A percentile compares a stretch with the other conserved stretches of the same genome.
Conservation (phyloP, 1,284 basidiomycete genomes). For the Pholiota adiposa region DNA sequence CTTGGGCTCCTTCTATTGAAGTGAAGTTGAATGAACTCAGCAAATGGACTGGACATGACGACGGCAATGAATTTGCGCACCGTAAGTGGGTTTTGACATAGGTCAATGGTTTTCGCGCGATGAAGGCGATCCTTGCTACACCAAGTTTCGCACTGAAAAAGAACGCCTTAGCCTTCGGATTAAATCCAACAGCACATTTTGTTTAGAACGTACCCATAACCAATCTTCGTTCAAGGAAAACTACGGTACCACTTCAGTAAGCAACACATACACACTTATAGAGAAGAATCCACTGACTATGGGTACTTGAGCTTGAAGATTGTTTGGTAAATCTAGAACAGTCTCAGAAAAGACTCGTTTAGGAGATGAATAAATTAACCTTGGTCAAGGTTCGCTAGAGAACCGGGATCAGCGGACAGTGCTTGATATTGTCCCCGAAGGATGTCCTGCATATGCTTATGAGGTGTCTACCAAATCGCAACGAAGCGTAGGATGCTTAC, state of each 20-base stretch:
- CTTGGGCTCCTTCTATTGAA: constrained; percentile 90
- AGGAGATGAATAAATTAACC: constrained; percentile 37
- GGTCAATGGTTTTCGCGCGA: constrained; percentile 87
- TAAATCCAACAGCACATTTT: not conserved
- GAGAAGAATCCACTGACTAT: constrained; percentile 62
- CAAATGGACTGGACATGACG: constrained; percentile 2
- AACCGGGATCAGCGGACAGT: constrained; percentile 92
- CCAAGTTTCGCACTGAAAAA: constrained; percentile 82
- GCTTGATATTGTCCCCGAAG: constrained; percentile 92
- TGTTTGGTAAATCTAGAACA: constrained; percentile 84
- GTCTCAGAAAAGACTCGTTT: not conserved
- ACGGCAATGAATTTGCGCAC: constrained; percentile 48
- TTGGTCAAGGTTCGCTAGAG: constrained; percentile 95
- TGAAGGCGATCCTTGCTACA: constrained; percentile 84
- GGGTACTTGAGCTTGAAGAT: constrained; percentile 85
- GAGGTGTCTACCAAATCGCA: not conserved
- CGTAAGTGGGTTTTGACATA: constrained; percentile 92
- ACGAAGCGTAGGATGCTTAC: constrained; percentile 40
- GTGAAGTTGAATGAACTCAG: not conserved
- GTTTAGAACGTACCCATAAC: constrained; percentile 75
- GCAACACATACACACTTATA: not conserved
- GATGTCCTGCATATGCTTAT: constrained; percentile 63
- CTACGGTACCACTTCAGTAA: constrained; percentile 40
- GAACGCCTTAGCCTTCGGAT: not conserved
- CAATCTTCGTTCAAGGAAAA: constrained; percentile 89